Percentiles rank a stretch among this genome's conserved stretches.
Evolutionary conservation across 2,329 filamentous ascomycete genomes (phyloP).

Genomic region (Cercospora zeae-maydis): DNA sequence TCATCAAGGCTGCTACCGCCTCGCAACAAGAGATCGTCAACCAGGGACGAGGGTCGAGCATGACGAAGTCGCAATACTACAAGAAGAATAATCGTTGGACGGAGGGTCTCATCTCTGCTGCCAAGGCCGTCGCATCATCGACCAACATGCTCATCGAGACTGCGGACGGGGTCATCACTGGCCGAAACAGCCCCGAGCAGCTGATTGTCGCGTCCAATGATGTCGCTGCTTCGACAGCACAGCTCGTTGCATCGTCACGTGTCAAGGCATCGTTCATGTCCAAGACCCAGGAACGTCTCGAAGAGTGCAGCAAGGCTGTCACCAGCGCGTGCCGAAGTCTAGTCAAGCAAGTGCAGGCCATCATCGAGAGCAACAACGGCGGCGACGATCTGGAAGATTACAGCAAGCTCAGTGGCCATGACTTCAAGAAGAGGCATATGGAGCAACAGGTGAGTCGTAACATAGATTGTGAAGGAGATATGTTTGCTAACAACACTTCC

Average conservation of each 20-base stretch:
- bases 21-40: conserved; percentile 97
- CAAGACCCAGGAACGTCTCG: conserved; percentile 88
- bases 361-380: conserved; percentile 81
- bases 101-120: conserved; percentile 92
- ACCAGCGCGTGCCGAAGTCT: conserved; percentile 81
- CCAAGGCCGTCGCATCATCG: conserved; percentile 88
- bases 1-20: conserved; percentile 90
- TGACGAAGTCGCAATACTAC: conserved; percentile 88
- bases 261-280: conserved; percentile 99
- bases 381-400: conserved; percentile 75
- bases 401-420: conserved; percentile 78
- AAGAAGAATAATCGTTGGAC: conserved; percentile 99
- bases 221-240: conserved; percentile 90
- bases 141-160: conserved; percentile 95
- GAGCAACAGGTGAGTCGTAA: conserved; percentile 84
- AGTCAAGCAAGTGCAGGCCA: conserved; percentile 87
- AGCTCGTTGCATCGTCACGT: conserved; percentile 89
- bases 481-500: conserved; percentile 16
- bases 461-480: conserved; percentile 2
- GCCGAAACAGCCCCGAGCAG: conserved; percentile 90
- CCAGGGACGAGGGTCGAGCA: conserved; percentile 73
- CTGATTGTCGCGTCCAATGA: conserved; percentile 97
- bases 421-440: conserved; percentile 99
- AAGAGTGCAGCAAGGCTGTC: conserved; percentile 88
- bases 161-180: conserved; percentile 88